Percentiles rank a stretch among this genome's conserved stretches.
phyloP scores from a whole-genome alignment of 495 filamentous ascomycete genomes.

The Parathielavia hyrcaniae region DNA sequence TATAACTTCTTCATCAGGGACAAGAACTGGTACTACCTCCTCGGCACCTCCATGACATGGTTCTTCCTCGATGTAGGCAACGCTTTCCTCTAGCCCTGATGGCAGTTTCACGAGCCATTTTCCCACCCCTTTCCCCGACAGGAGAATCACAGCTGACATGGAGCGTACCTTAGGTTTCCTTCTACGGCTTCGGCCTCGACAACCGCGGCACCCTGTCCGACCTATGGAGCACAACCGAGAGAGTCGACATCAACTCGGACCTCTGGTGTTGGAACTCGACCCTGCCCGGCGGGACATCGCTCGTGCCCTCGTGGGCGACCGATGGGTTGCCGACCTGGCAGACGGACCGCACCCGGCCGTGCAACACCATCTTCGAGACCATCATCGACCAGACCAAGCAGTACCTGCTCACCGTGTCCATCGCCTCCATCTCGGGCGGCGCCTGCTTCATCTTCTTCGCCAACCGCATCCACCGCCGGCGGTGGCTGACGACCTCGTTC shows the following conservation, averaged over 20 bases:
- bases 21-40: slow-evolving; percentile 35
- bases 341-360: slow-evolving; percentile 33
- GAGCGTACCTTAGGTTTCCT: slow-evolving; percentile 21
- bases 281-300: slow-evolving; percentile 37
- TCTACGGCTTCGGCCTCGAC: slow-evolving; percentile 35
- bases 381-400: slow-evolving; percentile 62
- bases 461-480: slow-evolving; percentile 56
- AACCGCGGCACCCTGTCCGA: slow-evolving; percentile 34
- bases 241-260: slow-evolving; percentile 10
- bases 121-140: too few species aligned
- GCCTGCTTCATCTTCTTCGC: slow-evolving; percentile 39
- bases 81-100: too few species aligned
- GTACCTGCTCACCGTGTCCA: slow-evolving; percentile 60
- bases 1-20: slow-evolving; percentile 31
- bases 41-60: slow-evolving; percentile 36
- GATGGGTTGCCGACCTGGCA: slow-evolving; percentile 31
- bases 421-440: slow-evolving; percentile 56
- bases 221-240: slow-evolving; percentile 28
- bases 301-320: slow-evolving; percentile 24
- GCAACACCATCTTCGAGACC: slow-evolving; percentile 54
- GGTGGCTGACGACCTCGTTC: slow-evolving; percentile 55
- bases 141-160: too few species aligned
- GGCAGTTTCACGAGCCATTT: too few species aligned
- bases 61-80: slow-evolving; percentile 32
- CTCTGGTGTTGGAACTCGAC: slow-evolving; percentile 52